These are phyloP conservation scores for Sporothrix protearum DNA, from an alignment of 2,329 filamentous ascomycete genomes.

Conservation along the genomic window DNA sequence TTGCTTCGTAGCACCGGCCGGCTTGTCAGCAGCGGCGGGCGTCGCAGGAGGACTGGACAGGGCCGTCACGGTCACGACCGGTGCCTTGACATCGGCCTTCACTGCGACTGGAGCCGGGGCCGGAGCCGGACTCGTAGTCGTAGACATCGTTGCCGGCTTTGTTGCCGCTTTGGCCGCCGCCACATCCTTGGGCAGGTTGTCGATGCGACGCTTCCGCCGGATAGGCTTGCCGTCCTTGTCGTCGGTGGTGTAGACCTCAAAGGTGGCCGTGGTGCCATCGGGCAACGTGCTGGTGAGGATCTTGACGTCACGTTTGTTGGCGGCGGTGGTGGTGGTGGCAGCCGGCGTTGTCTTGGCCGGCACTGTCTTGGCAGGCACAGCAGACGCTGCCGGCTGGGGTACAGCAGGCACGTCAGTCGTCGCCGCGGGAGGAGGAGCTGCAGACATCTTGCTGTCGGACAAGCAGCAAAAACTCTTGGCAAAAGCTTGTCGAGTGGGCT, in stretches of 20 bases:
- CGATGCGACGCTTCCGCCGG: slow-evolving; percentile 1
- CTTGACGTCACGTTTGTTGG: slow-evolving; percentile 9
- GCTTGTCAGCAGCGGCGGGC: background rate
- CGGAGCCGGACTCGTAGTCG: too few relatives aligned
- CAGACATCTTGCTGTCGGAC: background rate
- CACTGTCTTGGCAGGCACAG: background rate
- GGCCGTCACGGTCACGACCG: background rate
- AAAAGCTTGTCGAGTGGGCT: background rate
- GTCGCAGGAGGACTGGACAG: background rate
- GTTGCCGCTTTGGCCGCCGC: background rate
- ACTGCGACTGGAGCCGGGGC: background rate
- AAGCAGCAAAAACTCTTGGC: background rate
- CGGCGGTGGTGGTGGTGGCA: too few relatives aligned
- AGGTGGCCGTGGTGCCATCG: background rate
- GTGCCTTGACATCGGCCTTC: background rate
- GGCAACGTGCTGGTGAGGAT: background rate
- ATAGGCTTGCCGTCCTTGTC: slow-evolving; percentile 11
- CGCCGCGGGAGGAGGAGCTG: background rate
- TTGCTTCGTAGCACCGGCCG: background rate
- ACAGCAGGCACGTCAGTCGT: background rate
- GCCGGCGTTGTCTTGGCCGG: background rate
- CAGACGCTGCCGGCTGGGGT: background rate
- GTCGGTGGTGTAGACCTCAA: background rate
- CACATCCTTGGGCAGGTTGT: background rate
- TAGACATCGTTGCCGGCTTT: background rate